phyloP scores from a whole-genome alignment of 805 yeast genomes.

The Priceomyces haplophilus region DNA sequence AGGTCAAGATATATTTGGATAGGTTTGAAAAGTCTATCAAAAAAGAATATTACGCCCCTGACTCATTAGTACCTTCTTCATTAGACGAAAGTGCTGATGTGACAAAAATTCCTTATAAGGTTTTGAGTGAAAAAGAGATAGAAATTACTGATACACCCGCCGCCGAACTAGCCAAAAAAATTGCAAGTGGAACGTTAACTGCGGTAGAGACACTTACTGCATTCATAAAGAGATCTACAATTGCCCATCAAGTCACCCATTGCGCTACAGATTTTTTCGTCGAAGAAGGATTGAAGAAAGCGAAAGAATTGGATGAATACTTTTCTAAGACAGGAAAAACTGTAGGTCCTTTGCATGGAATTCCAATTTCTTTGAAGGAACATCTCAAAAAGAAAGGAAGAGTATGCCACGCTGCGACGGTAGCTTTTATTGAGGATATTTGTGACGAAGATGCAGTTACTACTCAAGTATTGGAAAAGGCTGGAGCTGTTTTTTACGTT shows the following conservation, averaged over 20 bases:
- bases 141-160: slow-evolving; percentile 39
- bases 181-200: slow-evolving; percentile 37
- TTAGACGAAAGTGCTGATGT: slow-evolving; percentile 25
- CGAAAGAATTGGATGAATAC: slow-evolving; percentile 55
- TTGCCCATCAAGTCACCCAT: slow-evolving; percentile 62
- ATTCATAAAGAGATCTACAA: slow-evolving; percentile 60
- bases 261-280: slow-evolving; percentile 61
- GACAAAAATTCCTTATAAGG: slow-evolving; percentile 35
- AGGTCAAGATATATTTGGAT: slow-evolving; percentile 36
- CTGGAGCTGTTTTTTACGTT: slow-evolving; percentile 29
- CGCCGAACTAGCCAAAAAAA: slow-evolving; percentile 21
- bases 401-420: slow-evolving; percentile 57
- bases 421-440: slow-evolving; percentile 2
- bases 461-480: slow-evolving; percentile 19
- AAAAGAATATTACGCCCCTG: slow-evolving; percentile 19
- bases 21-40: slow-evolving; percentile 27
- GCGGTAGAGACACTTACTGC: slow-evolving; percentile 51
- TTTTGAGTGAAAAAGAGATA: slow-evolving; percentile 33
- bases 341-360: slow-evolving; percentile 66
- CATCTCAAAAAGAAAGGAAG: slow-evolving; percentile 54
- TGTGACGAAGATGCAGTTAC: slow-evolving; percentile 2
- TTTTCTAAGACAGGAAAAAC: slow-evolving; percentile 47
- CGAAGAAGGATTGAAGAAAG: slow-evolving; percentile 58
- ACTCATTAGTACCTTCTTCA: slow-evolving; percentile 28
- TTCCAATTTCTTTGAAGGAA: slow-evolving; percentile 67